phyloP scores from a whole-genome alignment of 1,284 basidiomycete genomes.

The Caloboletus inedulis region DNA sequence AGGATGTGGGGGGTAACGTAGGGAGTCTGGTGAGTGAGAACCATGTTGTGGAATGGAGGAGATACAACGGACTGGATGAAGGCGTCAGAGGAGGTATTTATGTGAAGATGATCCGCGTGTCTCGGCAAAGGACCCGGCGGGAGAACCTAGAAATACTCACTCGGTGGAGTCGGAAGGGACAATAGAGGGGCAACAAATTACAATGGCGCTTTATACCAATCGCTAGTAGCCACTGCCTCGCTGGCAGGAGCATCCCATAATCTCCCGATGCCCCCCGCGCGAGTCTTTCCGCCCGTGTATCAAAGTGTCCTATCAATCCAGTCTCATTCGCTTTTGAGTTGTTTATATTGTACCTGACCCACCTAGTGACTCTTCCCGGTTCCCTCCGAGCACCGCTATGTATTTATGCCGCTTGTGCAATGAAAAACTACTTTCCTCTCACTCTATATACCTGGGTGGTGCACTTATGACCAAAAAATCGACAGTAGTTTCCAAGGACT shows the following conservation, averaged over 20 bases:
- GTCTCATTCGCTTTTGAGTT: not conserved
- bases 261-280: slow-evolving; percentile 30
- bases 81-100: slow-evolving; percentile 19
- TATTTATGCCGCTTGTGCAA: no score
- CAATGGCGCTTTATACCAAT: slow-evolving; percentile 30
- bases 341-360: slow-evolving; percentile 6
- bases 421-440: no score
- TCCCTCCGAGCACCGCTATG: slow-evolving; percentile 18
- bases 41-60: slow-evolving; percentile 41
- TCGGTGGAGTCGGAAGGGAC: slow-evolving; percentile 5
- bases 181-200: slow-evolving; percentile 2
- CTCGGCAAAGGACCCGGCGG: slow-evolving; percentile 20
- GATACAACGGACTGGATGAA: not conserved
- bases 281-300: slow-evolving; percentile 25
- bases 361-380: slow-evolving; percentile 15
- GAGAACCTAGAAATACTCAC: slow-evolving; percentile 21
- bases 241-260: slow-evolving; percentile 36
- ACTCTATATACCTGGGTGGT: no score
- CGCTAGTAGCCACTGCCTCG: slow-evolving; percentile 28
- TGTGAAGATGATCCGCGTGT: slow-evolving; percentile 25
- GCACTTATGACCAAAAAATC: no score
- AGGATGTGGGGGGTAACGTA: slow-evolving; percentile 83
- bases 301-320: not conserved
- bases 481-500: no score
- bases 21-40: slow-evolving; percentile 63